Conservation (phyloP, 306 rosid species). For the Urtica urens region DNA sequence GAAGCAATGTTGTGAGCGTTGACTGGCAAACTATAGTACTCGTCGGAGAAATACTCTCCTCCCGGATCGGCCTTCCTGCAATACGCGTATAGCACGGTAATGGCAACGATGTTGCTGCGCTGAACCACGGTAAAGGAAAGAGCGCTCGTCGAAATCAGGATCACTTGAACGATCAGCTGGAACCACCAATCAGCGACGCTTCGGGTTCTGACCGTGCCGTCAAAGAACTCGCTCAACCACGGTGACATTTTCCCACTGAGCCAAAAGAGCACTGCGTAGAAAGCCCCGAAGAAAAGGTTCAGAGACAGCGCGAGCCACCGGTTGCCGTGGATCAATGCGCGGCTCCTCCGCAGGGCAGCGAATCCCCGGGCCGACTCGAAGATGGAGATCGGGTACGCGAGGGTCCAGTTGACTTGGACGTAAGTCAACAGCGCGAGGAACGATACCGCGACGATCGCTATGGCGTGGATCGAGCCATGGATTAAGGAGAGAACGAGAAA, state of each 20-base stretch:
- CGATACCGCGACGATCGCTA: slow-evolving; percentile 2
- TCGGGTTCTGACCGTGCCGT: background rate
- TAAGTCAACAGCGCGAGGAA: slow-evolving; percentile 12
- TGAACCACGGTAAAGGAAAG: background rate
- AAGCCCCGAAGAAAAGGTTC: slow-evolving; percentile 15
- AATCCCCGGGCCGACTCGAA: slow-evolving; percentile 27
- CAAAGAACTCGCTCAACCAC: background rate
- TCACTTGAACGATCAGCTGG: background rate
- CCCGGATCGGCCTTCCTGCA: background rate
- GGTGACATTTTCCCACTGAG: background rate
- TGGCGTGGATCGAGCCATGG: slow-evolving; percentile 13
- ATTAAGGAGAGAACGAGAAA: background rate
- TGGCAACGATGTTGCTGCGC: background rate
- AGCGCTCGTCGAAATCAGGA: background rate
- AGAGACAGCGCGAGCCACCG: slow-evolving; percentile 15
- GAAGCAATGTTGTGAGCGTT: too few relatives aligned
- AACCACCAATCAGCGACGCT: background rate
- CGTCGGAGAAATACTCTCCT: background rate
- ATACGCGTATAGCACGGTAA: background rate
- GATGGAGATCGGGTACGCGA: slow-evolving; percentile 13
- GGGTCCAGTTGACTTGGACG: slow-evolving; percentile 34
- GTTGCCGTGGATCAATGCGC: slow-evolving; percentile 21
- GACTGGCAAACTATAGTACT: background rate
- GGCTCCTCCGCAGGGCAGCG: slow-evolving; percentile 23
- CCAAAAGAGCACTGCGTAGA: background rate